Conservation (phyloP, 345 rosid species). For the Aurinia saxatilis region DNA sequence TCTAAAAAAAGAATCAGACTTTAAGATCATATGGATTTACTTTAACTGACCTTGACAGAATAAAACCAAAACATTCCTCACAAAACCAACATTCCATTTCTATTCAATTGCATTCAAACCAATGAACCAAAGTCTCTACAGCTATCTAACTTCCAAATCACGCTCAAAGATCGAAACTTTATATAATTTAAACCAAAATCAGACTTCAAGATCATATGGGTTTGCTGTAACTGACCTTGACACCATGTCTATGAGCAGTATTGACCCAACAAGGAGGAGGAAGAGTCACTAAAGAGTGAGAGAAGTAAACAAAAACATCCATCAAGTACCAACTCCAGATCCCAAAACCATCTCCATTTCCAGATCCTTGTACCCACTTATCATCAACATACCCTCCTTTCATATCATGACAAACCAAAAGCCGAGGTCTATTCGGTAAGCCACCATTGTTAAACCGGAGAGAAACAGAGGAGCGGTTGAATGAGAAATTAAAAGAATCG, state of each 20-base stretch:
- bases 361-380: conserved; percentile 83
- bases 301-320: conserved; percentile 75
- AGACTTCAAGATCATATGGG: not conserved
- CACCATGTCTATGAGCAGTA: conserved; percentile 84
- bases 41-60: no score
- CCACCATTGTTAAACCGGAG: conserved; percentile 21
- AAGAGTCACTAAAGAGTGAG: conserved; percentile 63
- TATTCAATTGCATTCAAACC: no score
- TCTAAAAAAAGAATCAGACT: no score
- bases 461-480: conserved; percentile 51
- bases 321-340: conserved; percentile 89
- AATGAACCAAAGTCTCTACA: no score
- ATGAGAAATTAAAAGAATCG: conserved; percentile 67
- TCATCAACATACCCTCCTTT: conserved; percentile 70
- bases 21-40: no score
- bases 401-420: conserved; percentile 81
- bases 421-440: conserved; percentile 40
- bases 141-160: not conserved
- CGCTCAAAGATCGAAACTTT: not conserved
- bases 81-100: no score
- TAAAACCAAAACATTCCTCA: not conserved
- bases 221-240: conserved; percentile 39
- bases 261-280: conserved; percentile 95
- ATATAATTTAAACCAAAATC: not conserved
- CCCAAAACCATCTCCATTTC: conserved; percentile 44